These are phyloP conservation scores for Ophiobolus disseminans DNA, from an alignment of 2,329 filamentous ascomycete genomes.

Conservation along the genomic window DNA sequence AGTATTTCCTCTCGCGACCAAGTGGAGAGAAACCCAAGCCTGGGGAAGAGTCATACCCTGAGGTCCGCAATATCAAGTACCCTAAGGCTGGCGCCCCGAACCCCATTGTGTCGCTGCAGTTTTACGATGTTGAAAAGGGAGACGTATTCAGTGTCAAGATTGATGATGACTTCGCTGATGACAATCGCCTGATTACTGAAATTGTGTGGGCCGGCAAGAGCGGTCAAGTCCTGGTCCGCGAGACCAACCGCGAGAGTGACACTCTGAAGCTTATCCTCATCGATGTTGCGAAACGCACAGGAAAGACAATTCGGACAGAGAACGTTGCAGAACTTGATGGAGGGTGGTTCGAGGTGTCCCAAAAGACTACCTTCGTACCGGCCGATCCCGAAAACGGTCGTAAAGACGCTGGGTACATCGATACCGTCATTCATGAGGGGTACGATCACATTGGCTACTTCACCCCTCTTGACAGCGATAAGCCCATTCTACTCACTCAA, in stretches of 20 bases:
- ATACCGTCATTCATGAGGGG: conserved; percentile 84
- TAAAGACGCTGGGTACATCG: conserved; percentile 86
- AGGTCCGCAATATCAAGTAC: conserved; percentile 92
- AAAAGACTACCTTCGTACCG: conserved; percentile 84
- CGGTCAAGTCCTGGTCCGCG: conserved; percentile 81
- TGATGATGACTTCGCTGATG: conserved; percentile 76
- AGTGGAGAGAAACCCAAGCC: conserved; percentile 72
- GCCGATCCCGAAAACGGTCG: conserved; percentile 79
- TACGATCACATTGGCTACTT: conserved; percentile 95
- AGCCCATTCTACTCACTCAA: conserved; percentile 85
- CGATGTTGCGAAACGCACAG: conserved; percentile 75
- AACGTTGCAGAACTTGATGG: conserved; percentile 87
- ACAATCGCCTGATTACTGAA: conserved; percentile 89
- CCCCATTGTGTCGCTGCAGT: conserved; percentile 83
- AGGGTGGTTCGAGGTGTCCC: conserved; percentile 95
- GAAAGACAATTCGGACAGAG: conserved; percentile 78
- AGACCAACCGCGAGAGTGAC: conserved; percentile 94
- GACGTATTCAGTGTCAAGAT: conserved; percentile 83
- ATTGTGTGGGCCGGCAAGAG: conserved; percentile 83
- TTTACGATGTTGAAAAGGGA: conserved; percentile 81
- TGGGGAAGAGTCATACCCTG: conserved; percentile 88
- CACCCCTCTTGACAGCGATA: conserved; percentile 79
- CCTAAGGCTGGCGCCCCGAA: conserved; percentile 95
- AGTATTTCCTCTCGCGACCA: conserved; percentile 90
- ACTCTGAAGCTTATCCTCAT: conserved; percentile 86